Conservation (phyloP, 2,329 filamentous ascomycete genomes). For the Fusarium pseudograminearum region DNA sequence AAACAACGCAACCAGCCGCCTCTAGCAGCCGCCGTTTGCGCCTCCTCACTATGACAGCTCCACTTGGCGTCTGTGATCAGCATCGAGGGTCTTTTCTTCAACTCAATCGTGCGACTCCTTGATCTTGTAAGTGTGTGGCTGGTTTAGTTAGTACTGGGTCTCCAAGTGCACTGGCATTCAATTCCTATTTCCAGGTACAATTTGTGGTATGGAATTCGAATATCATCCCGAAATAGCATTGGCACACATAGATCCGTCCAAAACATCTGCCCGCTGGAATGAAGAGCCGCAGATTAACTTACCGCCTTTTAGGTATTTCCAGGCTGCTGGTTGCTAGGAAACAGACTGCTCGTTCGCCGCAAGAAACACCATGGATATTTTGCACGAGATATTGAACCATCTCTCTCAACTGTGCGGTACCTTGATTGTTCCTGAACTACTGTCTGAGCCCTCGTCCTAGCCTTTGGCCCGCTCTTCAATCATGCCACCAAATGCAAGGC, state of each 20-base stretch:
- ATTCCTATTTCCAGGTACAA: slow-evolving; percentile 26
- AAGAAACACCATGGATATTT: slow-evolving; percentile 5
- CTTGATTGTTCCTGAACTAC: slow-evolving; percentile 44
- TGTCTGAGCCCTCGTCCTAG: slow-evolving; percentile 37
- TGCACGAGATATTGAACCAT: not conserved
- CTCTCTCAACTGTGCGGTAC: slow-evolving; percentile 29
- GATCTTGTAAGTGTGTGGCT: slow-evolving; percentile 21
- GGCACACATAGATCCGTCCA: slow-evolving; percentile 3
- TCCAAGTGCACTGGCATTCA: slow-evolving; percentile 10
- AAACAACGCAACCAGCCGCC: slow-evolving; percentile 35
- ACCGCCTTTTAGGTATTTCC: slow-evolving; percentile 20
- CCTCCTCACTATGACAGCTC: slow-evolving; percentile 44
- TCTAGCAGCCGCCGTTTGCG: slow-evolving; percentile 47
- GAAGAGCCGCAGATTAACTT: slow-evolving; percentile 22
- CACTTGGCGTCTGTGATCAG: slow-evolving; percentile 43
- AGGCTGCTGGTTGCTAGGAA: slow-evolving; percentile 20
- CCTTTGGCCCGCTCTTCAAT: slow-evolving; percentile 42
- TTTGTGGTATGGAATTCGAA: slow-evolving; percentile 7
- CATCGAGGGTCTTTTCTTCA: slow-evolving; percentile 36
- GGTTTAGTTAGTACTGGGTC: slow-evolving; percentile 10
- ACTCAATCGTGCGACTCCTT: slow-evolving; percentile 30
- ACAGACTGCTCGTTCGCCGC: slow-evolving; percentile 6
- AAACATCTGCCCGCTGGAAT: slow-evolving; percentile 23
- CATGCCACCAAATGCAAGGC: slow-evolving; percentile 50
- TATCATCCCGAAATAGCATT: slow-evolving; percentile 17